These are phyloP conservation scores for Furcasterigmium sp. DNA, from an alignment of 2,329 filamentous ascomycete genomes.

Conservation along the genomic window DNA sequence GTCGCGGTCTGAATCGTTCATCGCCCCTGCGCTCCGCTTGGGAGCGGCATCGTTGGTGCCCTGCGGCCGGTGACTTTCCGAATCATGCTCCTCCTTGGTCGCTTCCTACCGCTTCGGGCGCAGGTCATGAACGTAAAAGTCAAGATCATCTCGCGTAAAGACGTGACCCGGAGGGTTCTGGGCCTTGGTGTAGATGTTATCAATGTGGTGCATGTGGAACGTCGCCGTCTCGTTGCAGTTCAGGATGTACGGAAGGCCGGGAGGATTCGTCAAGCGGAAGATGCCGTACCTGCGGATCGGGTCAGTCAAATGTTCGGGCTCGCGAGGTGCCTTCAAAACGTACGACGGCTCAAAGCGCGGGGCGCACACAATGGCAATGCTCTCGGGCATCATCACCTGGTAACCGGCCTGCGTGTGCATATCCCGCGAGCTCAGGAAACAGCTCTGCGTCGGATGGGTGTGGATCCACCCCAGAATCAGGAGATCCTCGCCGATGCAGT, in stretches of 20 bases:
- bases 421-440: slow-evolving; percentile 94
- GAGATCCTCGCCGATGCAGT: slow-evolving; percentile 77
- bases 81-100: not conserved
- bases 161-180: slow-evolving; percentile 63
- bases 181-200: slow-evolving; percentile 75
- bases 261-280: slow-evolving; percentile 89
- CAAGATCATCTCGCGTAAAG: slow-evolving; percentile 59
- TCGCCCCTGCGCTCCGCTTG: too few relatives aligned
- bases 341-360: slow-evolving; percentile 73
- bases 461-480: slow-evolving; percentile 96
- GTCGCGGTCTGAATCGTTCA: too few relatives aligned
- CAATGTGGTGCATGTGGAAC: slow-evolving; percentile 70
- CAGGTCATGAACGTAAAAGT: slow-evolving; percentile 54
- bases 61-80: too few relatives aligned
- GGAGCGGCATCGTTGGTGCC: too few relatives aligned
- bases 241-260: slow-evolving; percentile 79
- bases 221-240: slow-evolving; percentile 71
- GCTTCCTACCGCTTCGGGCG: slow-evolving; percentile 27
- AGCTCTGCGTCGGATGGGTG: slow-evolving; percentile 92
- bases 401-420: slow-evolving; percentile 92
- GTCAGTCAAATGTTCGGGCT: not conserved
- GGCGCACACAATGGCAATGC: slow-evolving; percentile 93
- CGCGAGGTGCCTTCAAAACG: slow-evolving; percentile 25
- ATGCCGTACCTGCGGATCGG: slow-evolving; percentile 67
- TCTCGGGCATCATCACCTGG: slow-evolving; percentile 94